Evolutionary conservation across 129 eudicot species (phyloP).

Genomic region (Flaveria bidentis): DNA sequence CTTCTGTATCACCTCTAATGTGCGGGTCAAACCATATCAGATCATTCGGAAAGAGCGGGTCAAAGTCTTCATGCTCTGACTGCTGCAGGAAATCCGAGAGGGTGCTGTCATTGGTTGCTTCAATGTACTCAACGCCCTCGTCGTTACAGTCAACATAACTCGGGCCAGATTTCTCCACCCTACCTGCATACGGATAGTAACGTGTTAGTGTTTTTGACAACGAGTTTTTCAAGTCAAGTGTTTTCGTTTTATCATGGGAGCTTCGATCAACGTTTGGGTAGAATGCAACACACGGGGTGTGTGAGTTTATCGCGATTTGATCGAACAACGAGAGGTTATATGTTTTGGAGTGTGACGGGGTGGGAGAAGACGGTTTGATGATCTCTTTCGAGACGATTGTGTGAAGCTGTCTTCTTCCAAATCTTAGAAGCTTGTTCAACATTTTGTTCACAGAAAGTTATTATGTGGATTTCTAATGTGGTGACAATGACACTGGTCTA

Average conservation of each 20-base stretch:
- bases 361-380: conserved; percentile 5
- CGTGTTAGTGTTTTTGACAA: conserved; percentile 1
- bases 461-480: neutral
- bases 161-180: neutral
- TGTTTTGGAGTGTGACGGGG: conserved; percentile 4
- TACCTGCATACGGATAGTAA: conserved; percentile 37
- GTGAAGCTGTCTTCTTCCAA: conserved; percentile 9
- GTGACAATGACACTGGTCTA: neutral
- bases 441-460: conserved; percentile 3
- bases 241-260: neutral
- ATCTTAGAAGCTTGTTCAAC: conserved; percentile 13
- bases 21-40: conserved; percentile 11
- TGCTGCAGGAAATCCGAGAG: neutral
- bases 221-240: conserved; percentile 10
- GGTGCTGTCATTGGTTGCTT: conserved; percentile 10
- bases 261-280: conserved; percentile 8
- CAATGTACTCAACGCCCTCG: conserved; percentile 25
- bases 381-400: neutral
- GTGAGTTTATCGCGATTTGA: conserved; percentile 1
- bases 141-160: conserved; percentile 24
- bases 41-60: conserved; percentile 15
- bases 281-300: conserved; percentile 16
- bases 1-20: conserved; percentile 13
- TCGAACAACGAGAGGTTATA: conserved; percentile 2
- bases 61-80: neutral